Conservation (phyloP, 805 yeast genomes). For the Saccharomycopsis malanga region DNA sequence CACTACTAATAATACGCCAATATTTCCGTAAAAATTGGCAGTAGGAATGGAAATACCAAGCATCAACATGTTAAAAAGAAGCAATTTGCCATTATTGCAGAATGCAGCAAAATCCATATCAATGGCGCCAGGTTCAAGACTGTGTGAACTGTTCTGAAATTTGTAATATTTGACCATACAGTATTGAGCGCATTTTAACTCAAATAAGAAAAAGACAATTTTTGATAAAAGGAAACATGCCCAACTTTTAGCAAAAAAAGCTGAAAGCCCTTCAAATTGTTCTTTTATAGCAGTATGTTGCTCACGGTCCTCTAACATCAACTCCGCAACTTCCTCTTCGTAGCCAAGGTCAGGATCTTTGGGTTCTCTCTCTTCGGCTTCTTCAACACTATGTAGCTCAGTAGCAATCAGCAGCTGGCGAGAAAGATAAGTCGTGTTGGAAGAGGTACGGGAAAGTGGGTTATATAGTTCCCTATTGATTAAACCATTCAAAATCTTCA, state of each 20-base stretch:
- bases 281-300: neutral
- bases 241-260: neutral
- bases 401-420: neutral
- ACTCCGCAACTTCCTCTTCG: neutral
- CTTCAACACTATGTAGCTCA: neutral
- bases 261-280: neutral
- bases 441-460: too few species aligned
- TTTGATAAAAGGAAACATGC: neutral
- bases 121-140: neutral
- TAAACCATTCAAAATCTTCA: constrained; percentile 2
- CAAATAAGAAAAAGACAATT: neutral
- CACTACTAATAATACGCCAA: too few species aligned
- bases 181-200: neutral
- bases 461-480: neutral
- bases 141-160: neutral
- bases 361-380: too few species aligned
- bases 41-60: neutral
- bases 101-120: neutral
- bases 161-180: neutral
- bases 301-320: neutral
- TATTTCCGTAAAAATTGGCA: neutral
- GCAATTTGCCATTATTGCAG: neutral
- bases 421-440: neutral
- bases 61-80: neutral
- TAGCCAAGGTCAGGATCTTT: neutral